phyloP scores from a whole-genome alignment of 2,329 filamentous ascomycete species.

The Talaromyces amestolkiae region DNA sequence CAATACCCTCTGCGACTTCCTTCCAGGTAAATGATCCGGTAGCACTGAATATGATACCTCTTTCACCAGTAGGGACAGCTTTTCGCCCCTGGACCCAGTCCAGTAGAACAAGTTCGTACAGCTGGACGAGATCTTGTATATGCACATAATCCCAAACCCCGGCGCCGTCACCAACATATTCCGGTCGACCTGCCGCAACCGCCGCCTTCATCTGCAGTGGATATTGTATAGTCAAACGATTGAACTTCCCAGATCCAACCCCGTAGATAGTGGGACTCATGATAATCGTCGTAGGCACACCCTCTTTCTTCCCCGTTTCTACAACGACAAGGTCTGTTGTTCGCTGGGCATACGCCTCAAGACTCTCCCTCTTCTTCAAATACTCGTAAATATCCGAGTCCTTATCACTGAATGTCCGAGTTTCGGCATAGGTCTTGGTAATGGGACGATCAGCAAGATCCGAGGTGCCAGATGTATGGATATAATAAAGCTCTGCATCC shows the following conservation, averaged over 20 bases:
- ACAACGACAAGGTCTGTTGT: slow-evolving; percentile 47
- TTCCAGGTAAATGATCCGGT: slow-evolving; percentile 7
- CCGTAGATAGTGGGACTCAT: slow-evolving; percentile 52
- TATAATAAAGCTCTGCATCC: not conserved
- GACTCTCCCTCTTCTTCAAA: slow-evolving; percentile 37
- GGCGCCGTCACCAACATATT: not conserved
- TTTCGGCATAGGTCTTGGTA: slow-evolving; percentile 30
- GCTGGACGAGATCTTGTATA: not conserved
- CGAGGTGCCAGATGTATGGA: slow-evolving; percentile 8
- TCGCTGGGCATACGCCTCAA: slow-evolving; percentile 44
- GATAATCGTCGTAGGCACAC: slow-evolving; percentile 48
- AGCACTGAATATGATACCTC: slow-evolving; percentile 4
- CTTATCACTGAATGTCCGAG: slow-evolving; percentile 43
- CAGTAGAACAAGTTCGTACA: slow-evolving; percentile 1
- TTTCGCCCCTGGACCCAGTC: slow-evolving; percentile 3
- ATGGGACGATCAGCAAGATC: slow-evolving; percentile 43
- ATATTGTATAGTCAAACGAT: slow-evolving; percentile 6
- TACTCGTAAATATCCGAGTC: slow-evolving; percentile 46
- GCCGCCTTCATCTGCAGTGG: not conserved
- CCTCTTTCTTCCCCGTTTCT: slow-evolving; percentile 37
- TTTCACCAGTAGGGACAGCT: not conserved
- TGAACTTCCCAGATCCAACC: not conserved
- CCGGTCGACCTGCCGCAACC: not conserved
- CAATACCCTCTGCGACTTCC: slow-evolving; percentile 7
- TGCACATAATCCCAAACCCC: not conserved